A percentile compares a stretch with the other conserved stretches of the same genome.
Evolutionary conservation across 352 stramenopile genomes (phyloP).

Genomic region (Phytophthora constricta): DNA sequence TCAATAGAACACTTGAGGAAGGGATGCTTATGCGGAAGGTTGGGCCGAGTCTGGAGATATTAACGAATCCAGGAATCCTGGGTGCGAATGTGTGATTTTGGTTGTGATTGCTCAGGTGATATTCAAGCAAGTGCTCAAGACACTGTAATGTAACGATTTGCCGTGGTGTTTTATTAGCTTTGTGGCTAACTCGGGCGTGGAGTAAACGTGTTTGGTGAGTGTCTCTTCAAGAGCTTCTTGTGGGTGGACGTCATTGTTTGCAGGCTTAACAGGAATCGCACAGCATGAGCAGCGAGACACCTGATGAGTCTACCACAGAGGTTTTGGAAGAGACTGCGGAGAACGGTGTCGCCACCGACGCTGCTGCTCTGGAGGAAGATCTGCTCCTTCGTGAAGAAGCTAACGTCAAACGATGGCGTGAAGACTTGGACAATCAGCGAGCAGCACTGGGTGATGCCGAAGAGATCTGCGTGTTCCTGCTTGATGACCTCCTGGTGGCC

Average conservation of each 20-base stretch:
- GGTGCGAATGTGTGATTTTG: no score
- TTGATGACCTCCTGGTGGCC: conserved; percentile 44
- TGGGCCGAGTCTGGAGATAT: no score
- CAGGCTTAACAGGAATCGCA: neutral
- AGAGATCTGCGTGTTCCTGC: conserved; percentile 37
- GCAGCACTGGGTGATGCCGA: conserved; percentile 41
- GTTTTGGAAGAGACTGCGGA: conserved; percentile 5
- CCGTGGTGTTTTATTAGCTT: conserved; percentile 34
- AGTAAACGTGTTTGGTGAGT: neutral
- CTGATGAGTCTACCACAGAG: conserved; percentile 5
- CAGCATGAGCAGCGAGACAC: conserved; percentile 18
- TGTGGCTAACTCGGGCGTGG: neutral
- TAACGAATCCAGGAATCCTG: no score
- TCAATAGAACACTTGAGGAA: conserved; percentile 38
- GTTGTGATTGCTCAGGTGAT: conserved; percentile 8
- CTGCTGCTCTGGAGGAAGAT: conserved; percentile 1
- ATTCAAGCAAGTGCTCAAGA: no score
- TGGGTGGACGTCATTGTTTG: no score
- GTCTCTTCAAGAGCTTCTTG: conserved; percentile 9
- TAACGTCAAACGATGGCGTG: conserved; percentile 9
- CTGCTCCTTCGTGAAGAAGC: conserved; percentile 1
- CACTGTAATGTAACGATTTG: neutral
- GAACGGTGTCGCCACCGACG: neutral
- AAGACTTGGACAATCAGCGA: conserved; percentile 14
- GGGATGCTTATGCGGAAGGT: conserved; percentile 19